phyloP scores from a whole-genome alignment of 2,329 filamentous ascomycete species.

The Epichloe glyceriae region DNA sequence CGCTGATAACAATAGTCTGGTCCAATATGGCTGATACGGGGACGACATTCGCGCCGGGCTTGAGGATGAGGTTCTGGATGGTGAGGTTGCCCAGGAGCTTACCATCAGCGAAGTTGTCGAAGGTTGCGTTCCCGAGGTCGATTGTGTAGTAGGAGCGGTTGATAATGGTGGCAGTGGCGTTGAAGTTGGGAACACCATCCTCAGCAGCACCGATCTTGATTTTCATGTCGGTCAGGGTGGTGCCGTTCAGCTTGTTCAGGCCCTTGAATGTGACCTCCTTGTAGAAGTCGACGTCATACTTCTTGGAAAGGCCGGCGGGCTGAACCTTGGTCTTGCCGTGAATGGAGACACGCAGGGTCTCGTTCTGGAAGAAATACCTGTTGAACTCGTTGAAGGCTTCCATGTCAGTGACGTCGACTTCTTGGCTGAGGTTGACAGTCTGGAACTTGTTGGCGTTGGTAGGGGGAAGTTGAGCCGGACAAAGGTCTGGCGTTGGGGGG shows the following conservation, averaged over 20 bases:
- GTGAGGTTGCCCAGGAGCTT: constrained; percentile 39
- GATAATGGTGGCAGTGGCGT: constrained; percentile 44
- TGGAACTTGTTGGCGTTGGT: constrained; percentile 36
- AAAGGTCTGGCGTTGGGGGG: constrained; percentile 30
- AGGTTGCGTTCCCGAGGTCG: constrained; percentile 52
- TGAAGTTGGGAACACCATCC: constrained; percentile 40
- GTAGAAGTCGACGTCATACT: constrained; percentile 39
- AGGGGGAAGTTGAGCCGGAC: constrained; percentile 37
- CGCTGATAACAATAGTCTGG: constrained; percentile 32
- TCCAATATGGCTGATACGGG: constrained; percentile 40
- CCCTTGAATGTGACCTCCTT: constrained; percentile 40
- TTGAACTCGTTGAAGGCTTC: constrained; percentile 42
- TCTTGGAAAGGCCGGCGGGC: constrained; percentile 34
- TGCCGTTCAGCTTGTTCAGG: constrained; percentile 42
- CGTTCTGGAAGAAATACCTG: constrained; percentile 36
- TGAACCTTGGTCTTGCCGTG: constrained; percentile 38
- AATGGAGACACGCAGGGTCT: constrained; percentile 37
- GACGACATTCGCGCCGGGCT: constrained; percentile 45
- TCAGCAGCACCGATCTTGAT: constrained; percentile 5
- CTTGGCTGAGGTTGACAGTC: constrained; percentile 38
- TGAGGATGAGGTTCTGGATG: constrained; percentile 44
- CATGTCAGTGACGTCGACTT: constrained; percentile 31
- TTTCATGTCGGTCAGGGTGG: constrained; percentile 27
- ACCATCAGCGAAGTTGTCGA: constrained; percentile 42
- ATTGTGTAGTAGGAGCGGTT: constrained; percentile 53